Base-by-base conservation (phyloP, 768 basidiomycete genomes). In the Agrocybe chaxingu region DNA sequence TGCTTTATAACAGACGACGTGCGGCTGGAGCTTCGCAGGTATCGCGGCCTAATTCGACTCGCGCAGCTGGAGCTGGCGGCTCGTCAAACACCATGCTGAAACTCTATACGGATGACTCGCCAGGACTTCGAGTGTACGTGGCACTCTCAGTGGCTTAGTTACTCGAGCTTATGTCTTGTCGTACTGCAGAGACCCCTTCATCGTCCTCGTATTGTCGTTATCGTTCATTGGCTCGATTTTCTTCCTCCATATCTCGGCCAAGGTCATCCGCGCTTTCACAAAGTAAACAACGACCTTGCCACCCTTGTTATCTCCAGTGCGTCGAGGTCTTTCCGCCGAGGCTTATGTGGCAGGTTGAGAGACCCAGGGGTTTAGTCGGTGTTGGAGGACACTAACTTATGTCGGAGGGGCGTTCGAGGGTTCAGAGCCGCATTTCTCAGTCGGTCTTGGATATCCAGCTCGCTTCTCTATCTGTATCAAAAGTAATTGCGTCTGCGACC, bases 21-120 rank as follows among this genome's bases (percentile, higher is more conserved):
- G 89, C 90, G 57, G 78, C 80, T 53, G 81, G 78, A 49, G 61
- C 65, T 38, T 60, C 70, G 24, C 84, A 85, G 56, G 85, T 69
- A 5, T 63, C 85, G 42, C 84, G 79, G 67, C 92, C 94, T 19
- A 94, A 93, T 65, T 95, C 92, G 1, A 68, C 86, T 30, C 87
- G 95, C 51, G 86, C 93, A 36, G 93, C 95, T 24, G 94, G 96
- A 37, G 93, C 93, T 51, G 97, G 97, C 47, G 97, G 97, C 48
- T 94, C 91, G 34, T 92, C 88, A 51, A 96, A 92, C 75, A 99
- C 97, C 50, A 98, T 99, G 97, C 82, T 99, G 64, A 93, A 92
- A 73, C 79, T 99, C 3, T 98, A 98, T 82, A 98, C 97, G 35
- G 96, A 98, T 66, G 97, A 98, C 65, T 95, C 95, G 51, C 92